A percentile compares a stretch with the other conserved stretches of the same genome.
Conservation (phyloP, 1,139 yeast species). For the Yamadazyma buinensis region DNA sequence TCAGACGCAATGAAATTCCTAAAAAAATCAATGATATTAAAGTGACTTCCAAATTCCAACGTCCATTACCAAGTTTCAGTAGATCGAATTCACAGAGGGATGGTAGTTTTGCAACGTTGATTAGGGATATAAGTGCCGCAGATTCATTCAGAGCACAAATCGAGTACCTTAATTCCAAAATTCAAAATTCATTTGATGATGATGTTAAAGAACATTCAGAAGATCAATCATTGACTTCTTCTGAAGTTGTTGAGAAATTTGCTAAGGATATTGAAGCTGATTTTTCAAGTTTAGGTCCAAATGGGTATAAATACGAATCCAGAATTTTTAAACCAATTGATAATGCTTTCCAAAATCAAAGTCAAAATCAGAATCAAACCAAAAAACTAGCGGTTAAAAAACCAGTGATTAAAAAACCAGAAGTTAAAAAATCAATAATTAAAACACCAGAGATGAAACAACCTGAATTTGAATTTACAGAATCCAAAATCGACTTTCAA, state of each 20-base stretch:
- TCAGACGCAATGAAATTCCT: neutral
- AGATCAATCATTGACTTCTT: conserved; percentile 26
- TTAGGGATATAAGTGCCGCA: conserved; percentile 14
- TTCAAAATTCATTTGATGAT: conserved; percentile 2
- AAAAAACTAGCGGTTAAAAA: neutral
- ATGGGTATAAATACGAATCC: conserved; percentile 3
- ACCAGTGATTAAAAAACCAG: neutral
- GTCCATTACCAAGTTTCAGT: conserved; percentile 4
- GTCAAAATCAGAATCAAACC: neutral
- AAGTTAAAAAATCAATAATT: neutral
- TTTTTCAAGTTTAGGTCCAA: conserved; percentile 12
- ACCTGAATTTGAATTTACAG: no score
- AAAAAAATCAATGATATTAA: neutral
- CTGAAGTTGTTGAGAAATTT: conserved; percentile 29
- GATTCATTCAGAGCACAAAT: conserved; percentile 15
- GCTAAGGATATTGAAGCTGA: conserved; percentile 24
- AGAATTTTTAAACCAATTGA: conserved; percentile 1
- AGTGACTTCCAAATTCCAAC: conserved; percentile 3
- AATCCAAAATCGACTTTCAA: no score
- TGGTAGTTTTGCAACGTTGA: conserved; percentile 9
- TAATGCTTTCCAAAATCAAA: neutral
- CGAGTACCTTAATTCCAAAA: conserved; percentile 11
- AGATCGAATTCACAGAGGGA: conserved; percentile 5
- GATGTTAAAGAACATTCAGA: conserved; percentile 16
- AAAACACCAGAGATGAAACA: neutral